Evolutionary conservation across 1,284 basidiomycete species (phyloP), one percentile per base, ranked within the genome.

Genomic region (Heterobasidion parviporum): DNA sequence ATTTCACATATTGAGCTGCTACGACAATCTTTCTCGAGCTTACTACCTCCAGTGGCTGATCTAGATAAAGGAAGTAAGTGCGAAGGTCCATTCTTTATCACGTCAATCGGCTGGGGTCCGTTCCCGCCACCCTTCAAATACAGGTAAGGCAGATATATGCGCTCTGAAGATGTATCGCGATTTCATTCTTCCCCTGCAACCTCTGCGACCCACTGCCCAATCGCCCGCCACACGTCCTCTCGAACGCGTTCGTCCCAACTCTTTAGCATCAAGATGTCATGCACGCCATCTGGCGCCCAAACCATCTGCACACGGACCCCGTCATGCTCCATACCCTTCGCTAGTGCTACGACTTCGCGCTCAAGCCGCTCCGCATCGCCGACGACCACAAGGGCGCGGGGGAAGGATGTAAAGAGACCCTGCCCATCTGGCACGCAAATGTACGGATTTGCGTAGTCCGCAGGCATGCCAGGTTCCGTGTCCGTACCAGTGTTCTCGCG

Each of bases 391-490:
- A 78, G 67, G 26, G 72, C 67, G 50, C 64, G 66, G 41, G 78
- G 74, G 57, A 79, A 80, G 34, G 68, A 69, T 36, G 67, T 71
- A 62, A 80, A 79, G 14, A 80, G 65, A 45, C 68, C 70, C 20
- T 70, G 64, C 38, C 67, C 67, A 49, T 65, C 61, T 50, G 68
- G 69, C 8, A 60, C 62, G 48, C 64, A 63, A 54, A 71, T 63
- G 50, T 64, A 60, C 32, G 67, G 67, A 45, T 60, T 61, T 16
- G 64, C 64, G 64, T 49, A 69, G 61, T 5, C 59, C 56, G 57
- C 72, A 67, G 9, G 54, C 20, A 35, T 43, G 14, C 51, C 26
- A 6, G 55, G 54, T 38, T 57, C 59, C 8, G 60, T 47, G 2
- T 51, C 35, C 33, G 53, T 26, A 4, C 26, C 54, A 16, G 54